These are phyloP conservation scores for Ascochyta fabae DNA, from an alignment of 2,329 filamentous ascomycete species.

Conservation along the genomic window DNA sequence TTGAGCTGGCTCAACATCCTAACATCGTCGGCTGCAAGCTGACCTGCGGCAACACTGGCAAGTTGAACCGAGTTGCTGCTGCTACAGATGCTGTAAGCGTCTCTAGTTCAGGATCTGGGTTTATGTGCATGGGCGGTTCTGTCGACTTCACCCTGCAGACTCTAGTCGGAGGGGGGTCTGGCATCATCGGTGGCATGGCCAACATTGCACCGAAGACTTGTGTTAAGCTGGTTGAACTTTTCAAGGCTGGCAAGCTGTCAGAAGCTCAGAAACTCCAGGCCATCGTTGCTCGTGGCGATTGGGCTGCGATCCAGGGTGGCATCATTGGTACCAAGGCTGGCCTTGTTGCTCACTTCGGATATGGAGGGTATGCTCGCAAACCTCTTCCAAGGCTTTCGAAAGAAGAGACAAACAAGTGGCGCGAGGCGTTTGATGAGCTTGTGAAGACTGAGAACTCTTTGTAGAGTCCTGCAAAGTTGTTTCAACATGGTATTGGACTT, in stretches of 20 bases:
- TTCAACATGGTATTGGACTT: not conserved
- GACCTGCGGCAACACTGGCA: constrained; percentile 74
- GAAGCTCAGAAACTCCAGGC: constrained; percentile 71
- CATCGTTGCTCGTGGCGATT: constrained; percentile 70
- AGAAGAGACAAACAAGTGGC: constrained; percentile 50
- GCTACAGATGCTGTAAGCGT: constrained; percentile 54
- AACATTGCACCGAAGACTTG: constrained; percentile 74
- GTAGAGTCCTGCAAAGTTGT: constrained; percentile 12
- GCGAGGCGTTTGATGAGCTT: constrained; percentile 54
- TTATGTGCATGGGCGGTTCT: constrained; percentile 74
- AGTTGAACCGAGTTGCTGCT: constrained; percentile 66
- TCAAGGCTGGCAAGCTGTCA: constrained; percentile 62
- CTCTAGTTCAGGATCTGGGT: constrained; percentile 56
- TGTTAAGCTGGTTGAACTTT: constrained; percentile 66
- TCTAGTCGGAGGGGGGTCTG: constrained; percentile 71
- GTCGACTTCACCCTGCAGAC: constrained; percentile 78
- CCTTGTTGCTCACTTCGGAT: constrained; percentile 67
- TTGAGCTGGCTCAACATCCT: constrained; percentile 65
- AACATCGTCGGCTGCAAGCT: constrained; percentile 74
- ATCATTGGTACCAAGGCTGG: constrained; percentile 73
- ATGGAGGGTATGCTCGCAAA: constrained; percentile 67
- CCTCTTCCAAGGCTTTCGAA: constrained; percentile 61
- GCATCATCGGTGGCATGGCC: constrained; percentile 73
- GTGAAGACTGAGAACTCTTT: constrained; percentile 52
- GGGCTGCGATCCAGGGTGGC: constrained; percentile 72